Conservation (phyloP, 306 rosid genomes). For the Canavalia ensiformis region DNA sequence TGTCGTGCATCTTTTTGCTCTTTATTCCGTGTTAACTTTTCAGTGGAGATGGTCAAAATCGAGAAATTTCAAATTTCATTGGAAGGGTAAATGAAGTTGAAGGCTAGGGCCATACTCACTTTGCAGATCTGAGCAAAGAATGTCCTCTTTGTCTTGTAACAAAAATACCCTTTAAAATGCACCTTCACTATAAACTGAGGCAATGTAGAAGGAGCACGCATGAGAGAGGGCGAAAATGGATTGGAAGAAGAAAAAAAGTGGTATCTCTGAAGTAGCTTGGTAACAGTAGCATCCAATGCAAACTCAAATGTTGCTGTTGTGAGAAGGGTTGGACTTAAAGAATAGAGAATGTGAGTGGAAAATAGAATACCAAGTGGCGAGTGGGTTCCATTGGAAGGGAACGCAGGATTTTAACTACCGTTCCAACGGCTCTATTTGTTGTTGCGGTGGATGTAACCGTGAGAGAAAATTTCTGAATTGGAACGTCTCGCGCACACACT, state of each 20-base stretch:
- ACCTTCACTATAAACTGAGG: background rate
- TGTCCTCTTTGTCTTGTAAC: constrained; percentile 34
- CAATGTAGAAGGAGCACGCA: background rate
- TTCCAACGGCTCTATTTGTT: constrained; percentile 52
- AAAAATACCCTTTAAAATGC: constrained; percentile 23
- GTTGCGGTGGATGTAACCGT: constrained; percentile 34
- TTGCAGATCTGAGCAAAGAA: constrained; percentile 67
- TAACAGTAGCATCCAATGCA: constrained; percentile 36
- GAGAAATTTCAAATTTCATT: constrained; percentile 41
- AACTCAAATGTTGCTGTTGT: background rate
- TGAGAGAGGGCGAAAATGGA: background rate
- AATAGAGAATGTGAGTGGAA: constrained; percentile 38
- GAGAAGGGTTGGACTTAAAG: background rate
- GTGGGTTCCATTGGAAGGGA: constrained; percentile 21
- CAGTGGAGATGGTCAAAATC: constrained; percentile 44
- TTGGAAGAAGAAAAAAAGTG: background rate
- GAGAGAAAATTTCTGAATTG: constrained; percentile 11
- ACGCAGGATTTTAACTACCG: background rate
- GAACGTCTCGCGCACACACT: constrained; percentile 18
- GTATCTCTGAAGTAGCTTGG: background rate
- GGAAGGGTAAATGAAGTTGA: constrained; percentile 33
- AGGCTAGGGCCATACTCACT: constrained; percentile 26
- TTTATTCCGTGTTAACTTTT: constrained; percentile 51
- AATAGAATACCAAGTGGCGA: background rate
- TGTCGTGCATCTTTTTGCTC: constrained; percentile 64